These are phyloP conservation scores for Leccinum ochraceum DNA, from an alignment of 768 basidiomycete genomes.

Conservation along the genomic window DNA sequence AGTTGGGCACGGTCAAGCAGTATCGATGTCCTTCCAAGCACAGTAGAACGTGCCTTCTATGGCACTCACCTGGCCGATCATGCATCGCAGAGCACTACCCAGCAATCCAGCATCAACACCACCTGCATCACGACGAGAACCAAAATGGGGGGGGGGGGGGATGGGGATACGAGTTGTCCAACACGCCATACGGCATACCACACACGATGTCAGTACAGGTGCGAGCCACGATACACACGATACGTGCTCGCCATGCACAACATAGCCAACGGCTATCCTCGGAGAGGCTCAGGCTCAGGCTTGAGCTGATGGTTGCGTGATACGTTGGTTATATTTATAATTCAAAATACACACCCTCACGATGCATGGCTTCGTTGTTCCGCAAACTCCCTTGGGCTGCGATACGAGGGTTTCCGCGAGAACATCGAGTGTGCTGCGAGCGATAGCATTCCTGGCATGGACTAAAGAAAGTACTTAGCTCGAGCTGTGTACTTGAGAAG, in stretches of 20 bases:
- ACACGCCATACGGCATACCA: background rate
- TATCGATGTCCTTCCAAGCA: background rate
- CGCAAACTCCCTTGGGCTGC: background rate
- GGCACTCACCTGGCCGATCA: background rate
- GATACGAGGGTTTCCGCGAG: background rate
- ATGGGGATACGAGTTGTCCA: background rate
- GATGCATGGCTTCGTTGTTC: background rate
- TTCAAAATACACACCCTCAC: background rate
- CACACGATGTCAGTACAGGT: background rate
- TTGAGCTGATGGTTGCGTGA: background rate
- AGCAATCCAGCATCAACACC: background rate
- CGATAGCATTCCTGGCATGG: background rate
- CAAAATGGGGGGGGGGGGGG: background rate
- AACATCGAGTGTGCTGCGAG: background rate
- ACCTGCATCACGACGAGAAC: background rate
- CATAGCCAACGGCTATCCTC: background rate
- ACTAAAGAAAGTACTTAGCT: background rate
- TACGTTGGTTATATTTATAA: background rate
- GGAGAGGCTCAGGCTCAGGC: background rate
- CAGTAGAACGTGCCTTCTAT: background rate
- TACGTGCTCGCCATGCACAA: background rate
- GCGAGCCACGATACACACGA: background rate
- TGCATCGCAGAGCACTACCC: background rate
- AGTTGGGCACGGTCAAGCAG: background rate
- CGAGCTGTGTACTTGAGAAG: background rate